Percentiles rank a stretch among this genome's conserved stretches.
Conservation (phyloP, 108 stramenopile genomes). For the Heterococcus sp. region DNA sequence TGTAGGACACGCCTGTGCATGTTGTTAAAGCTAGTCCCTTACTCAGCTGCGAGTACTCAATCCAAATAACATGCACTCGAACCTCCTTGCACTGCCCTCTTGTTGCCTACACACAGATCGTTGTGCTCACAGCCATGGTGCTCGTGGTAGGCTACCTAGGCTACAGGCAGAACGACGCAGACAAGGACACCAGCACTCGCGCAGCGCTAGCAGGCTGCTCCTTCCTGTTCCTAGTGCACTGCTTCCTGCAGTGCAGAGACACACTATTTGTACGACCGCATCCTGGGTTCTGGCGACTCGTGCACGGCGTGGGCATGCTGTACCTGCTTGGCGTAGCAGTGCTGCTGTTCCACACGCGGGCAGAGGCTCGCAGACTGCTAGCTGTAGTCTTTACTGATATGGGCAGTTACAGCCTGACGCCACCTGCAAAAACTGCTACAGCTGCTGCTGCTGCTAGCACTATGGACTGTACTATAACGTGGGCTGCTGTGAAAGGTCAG, state of each 20-base stretch:
- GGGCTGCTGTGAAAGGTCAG: constrained; percentile 16
- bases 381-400: constrained; percentile 16
- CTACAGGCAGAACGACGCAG: constrained; percentile 22
- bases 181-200: constrained; percentile 7
- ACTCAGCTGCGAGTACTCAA: too few species aligned
- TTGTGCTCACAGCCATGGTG: not conserved
- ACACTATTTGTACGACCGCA: constrained; percentile 45
- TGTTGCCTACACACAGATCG: not conserved
- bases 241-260: constrained; percentile 51
- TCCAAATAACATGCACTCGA: too few species aligned
- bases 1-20: too few species aligned
- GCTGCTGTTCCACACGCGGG: constrained; percentile 31
- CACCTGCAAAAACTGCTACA: not conserved
- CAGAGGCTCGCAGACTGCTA: constrained; percentile 17
- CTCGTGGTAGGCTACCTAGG: not conserved
- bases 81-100: too few species aligned
- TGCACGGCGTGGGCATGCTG: constrained; percentile 49
- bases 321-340: constrained; percentile 42
- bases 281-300: constrained; percentile 47
- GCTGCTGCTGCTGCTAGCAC: not conserved
- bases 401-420: not conserved
- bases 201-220: constrained; percentile 24
- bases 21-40: too few species aligned
- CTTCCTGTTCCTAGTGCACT: constrained; percentile 47
- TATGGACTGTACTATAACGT: constrained; percentile 19